These are phyloP conservation scores for Elasticomyces elasticus DNA, from an alignment of 495 filamentous ascomycete genomes.

Conservation along the genomic window DNA sequence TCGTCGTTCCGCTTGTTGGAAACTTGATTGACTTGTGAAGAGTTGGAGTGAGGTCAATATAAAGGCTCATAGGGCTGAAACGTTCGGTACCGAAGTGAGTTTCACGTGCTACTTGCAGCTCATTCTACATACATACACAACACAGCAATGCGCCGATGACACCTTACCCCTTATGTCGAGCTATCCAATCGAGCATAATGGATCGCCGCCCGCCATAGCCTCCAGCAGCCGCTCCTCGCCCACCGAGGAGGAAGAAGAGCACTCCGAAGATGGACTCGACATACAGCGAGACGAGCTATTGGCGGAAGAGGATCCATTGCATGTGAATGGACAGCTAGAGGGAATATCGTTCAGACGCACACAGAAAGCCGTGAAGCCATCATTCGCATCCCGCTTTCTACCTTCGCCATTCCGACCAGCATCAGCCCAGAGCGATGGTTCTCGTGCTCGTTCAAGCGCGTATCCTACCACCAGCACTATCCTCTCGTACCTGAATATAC, in stretches of 20 bases:
- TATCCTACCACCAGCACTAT: conserved; percentile 31
- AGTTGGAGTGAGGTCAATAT: too few species aligned
- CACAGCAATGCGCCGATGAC: conserved; percentile 5
- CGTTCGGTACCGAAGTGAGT: too few species aligned
- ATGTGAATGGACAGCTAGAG: conserved; percentile 19
- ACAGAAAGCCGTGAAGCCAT: conserved; percentile 52
- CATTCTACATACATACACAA: background rate
- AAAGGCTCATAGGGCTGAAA: too few species aligned
- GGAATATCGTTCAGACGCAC: conserved; percentile 73
- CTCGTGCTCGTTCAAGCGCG: conserved; percentile 5
- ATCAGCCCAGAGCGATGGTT: conserved; percentile 3
- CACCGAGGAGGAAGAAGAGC: conserved; percentile 23
- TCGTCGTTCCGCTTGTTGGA: too few species aligned
- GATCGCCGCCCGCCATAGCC: conserved; percentile 27
- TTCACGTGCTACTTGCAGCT: too few species aligned
- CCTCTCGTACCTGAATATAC: conserved; percentile 29
- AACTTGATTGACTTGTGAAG: too few species aligned
- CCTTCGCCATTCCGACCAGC: conserved; percentile 23
- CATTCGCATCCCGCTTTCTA: conserved; percentile 45
- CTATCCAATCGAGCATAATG: conserved; percentile 28
- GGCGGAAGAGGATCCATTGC: conserved; percentile 26
- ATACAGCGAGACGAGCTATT: conserved; percentile 28
- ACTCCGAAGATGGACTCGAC: conserved; percentile 27
- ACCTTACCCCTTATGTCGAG: conserved; percentile 27
- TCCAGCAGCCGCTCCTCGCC: conserved; percentile 30